Percentiles rank a stretch among this genome's conserved stretches.
phyloP scores from a whole-genome alignment of 352 stramenopile genomes.

The Chrysophaeum taylorii region DNA sequence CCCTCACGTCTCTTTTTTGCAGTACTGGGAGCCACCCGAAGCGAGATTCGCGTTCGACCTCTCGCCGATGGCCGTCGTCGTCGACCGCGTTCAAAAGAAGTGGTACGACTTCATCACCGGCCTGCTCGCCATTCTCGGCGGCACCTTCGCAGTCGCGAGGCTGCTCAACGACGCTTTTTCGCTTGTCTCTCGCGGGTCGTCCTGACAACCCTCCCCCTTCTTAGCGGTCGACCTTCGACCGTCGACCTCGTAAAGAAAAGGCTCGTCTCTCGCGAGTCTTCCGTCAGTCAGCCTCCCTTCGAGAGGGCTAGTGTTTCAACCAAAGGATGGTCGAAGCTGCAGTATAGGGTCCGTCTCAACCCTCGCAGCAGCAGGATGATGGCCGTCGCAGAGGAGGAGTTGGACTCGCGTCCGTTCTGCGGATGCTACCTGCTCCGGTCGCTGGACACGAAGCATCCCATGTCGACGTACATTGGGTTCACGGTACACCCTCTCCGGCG shows the following conservation, averaged over 20 bases:
- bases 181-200: too few species aligned
- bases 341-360: too few species aligned
- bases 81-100: constrained; percentile 14
- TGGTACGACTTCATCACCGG: constrained; percentile 83
- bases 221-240: too few species aligned
- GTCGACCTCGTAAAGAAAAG: too few species aligned
- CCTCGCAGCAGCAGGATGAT: too few species aligned
- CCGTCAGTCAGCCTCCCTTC: too few species aligned
- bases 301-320: too few species aligned
- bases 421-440: constrained; percentile 12
- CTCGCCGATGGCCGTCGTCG: constrained; percentile 27
- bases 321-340: too few species aligned
- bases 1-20: constrained; percentile 28
- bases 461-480: constrained; percentile 24
- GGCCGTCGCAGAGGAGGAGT: too few species aligned
- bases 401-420: too few species aligned
- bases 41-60: constrained; percentile 36
- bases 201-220: too few species aligned
- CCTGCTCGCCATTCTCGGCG: constrained; percentile 86
- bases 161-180: constrained; percentile 54
- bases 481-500: constrained; percentile 19
- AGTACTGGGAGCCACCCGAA: constrained; percentile 29
- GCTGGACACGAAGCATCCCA: background rate
- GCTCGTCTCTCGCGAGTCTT: too few species aligned
- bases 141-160: constrained; percentile 75